phyloP scores from a whole-genome alignment of 2,329 filamentous ascomycete genomes.

The Lithohypha guttulata region DNA sequence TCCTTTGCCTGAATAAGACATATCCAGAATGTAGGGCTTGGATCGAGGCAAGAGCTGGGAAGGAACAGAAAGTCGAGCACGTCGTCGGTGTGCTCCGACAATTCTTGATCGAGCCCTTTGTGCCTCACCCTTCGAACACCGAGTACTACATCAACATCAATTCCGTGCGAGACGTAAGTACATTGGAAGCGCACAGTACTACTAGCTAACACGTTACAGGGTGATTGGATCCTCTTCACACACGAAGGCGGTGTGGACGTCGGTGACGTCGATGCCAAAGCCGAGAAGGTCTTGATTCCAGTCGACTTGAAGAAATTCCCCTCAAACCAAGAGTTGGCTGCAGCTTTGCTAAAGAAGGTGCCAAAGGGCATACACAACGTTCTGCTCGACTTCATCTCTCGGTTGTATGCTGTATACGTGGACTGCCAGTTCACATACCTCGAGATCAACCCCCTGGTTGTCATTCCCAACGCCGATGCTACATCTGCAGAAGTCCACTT shows the following conservation, averaged over 20 bases:
- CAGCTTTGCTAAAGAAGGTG: slow-evolving; percentile 78
- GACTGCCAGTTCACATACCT: slow-evolving; percentile 99
- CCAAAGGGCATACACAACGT: slow-evolving; percentile 95
- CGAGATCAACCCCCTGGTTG: slow-evolving; percentile 98
- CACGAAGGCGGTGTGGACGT: slow-evolving; percentile 99
- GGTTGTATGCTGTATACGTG: slow-evolving; percentile 96
- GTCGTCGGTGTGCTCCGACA: slow-evolving; percentile 79
- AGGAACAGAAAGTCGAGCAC: slow-evolving; percentile 86
- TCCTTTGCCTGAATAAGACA: slow-evolving; percentile 91
- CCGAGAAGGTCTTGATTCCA: slow-evolving; percentile 94
- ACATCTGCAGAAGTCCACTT: slow-evolving; percentile 95
- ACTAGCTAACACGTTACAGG: slow-evolving; percentile 43
- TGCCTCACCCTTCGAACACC: slow-evolving; percentile 86
- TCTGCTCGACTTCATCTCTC: slow-evolving; percentile 96
- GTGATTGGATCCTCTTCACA: slow-evolving; percentile 99
- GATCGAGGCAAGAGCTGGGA: slow-evolving; percentile 85
- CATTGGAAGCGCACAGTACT: neutral
- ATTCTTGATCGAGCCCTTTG: slow-evolving; percentile 97
- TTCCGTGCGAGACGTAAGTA: slow-evolving; percentile 95
- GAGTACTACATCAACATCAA: slow-evolving; percentile 99
- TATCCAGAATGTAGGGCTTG: slow-evolving; percentile 91
- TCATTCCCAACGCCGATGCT: slow-evolving; percentile 84
- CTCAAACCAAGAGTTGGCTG: slow-evolving; percentile 87
- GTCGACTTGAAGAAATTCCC: slow-evolving; percentile 92
- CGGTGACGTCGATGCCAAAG: slow-evolving; percentile 96